Conservation (phyloP, 176 grass and related monocot genomes). For the Areca catechu region DNA sequence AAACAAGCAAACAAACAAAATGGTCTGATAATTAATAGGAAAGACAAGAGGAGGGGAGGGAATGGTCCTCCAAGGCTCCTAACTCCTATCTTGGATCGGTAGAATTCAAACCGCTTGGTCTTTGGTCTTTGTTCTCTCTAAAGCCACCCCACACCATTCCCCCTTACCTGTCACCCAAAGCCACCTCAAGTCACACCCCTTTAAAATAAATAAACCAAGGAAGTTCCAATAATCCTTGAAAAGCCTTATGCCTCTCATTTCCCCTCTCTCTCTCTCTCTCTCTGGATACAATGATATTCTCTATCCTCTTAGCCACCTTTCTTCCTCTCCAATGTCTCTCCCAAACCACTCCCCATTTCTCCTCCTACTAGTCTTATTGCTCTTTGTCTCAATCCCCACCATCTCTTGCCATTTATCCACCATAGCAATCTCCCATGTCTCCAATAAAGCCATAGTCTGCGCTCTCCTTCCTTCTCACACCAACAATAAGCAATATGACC, state of each 20-base stretch:
- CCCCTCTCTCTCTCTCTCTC: conserved; percentile 5
- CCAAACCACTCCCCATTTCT: not conserved
- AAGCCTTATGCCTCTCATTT: conserved; percentile 5
- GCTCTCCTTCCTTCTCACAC: conserved; percentile 34
- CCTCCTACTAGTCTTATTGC: not conserved
- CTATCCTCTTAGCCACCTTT: conserved; percentile 2
- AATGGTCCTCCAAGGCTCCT: too few species aligned
- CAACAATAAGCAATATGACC: conserved; percentile 19
- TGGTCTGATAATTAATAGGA: too few species aligned
- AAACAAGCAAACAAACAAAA: too few species aligned
- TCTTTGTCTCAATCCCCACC: not conserved
- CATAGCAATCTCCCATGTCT: conserved; percentile 50
- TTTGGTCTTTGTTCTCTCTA: too few species aligned
- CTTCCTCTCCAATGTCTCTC: conserved; percentile 25
- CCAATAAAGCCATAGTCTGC: conserved; percentile 47
- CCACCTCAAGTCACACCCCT: too few species aligned
- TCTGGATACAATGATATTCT: conserved; percentile 18
- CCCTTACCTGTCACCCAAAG: too few species aligned
- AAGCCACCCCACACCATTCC: too few species aligned
- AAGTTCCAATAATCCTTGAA: too few species aligned
- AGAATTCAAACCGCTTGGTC: too few species aligned
- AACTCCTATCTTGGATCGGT: too few species aligned
- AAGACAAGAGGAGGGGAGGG: too few species aligned
- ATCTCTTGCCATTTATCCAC: conserved; percentile 37
- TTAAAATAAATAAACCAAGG: too few species aligned